Percentiles rank a stretch among this genome's conserved stretches.
These are phyloP conservation scores for Nematodospora anomalae DNA, from an alignment of 1,139 yeast genomes.

Conservation along the genomic window DNA sequence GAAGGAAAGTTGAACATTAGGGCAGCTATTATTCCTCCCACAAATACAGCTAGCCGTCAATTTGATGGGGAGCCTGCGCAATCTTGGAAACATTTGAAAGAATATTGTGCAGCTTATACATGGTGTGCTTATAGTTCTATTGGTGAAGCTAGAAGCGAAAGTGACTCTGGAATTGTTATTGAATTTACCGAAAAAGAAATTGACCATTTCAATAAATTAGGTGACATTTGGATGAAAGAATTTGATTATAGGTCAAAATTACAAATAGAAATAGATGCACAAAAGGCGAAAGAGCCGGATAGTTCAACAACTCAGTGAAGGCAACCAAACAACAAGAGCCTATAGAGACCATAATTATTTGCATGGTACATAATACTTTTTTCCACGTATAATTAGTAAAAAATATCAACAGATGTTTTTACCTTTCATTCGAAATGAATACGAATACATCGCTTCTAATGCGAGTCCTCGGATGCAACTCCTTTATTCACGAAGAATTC, in stretches of 20 bases:
- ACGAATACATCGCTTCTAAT: no score
- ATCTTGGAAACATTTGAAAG: constrained; percentile 30
- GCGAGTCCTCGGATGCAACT: no score
- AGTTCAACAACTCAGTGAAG: no score
- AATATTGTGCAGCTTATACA: constrained; percentile 35
- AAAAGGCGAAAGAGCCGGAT: not conserved
- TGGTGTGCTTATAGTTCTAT: constrained; percentile 43
- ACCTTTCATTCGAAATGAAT: no score
- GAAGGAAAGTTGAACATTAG: constrained; percentile 22
- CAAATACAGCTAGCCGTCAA: constrained; percentile 14
- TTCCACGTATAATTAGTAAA: no score
- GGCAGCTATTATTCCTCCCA: constrained; percentile 35
- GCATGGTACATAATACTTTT: no score
- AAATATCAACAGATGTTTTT: no score
- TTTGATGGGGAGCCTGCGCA: constrained; percentile 28
- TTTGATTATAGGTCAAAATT: constrained; percentile 7
- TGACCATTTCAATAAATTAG: constrained; percentile 22
- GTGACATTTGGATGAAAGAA: constrained; percentile 29
- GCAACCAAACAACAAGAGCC: no score
- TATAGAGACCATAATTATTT: no score
- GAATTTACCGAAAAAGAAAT: constrained; percentile 24
- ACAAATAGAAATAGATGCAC: constrained; percentile 3
- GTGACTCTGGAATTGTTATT: constrained; percentile 22
- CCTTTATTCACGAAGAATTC: no score
- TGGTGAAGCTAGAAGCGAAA: constrained; percentile 21